Base-by-base conservation (phyloP, 495 filamentous ascomycete genomes). In the Barbatosphaeria neglecta region DNA sequence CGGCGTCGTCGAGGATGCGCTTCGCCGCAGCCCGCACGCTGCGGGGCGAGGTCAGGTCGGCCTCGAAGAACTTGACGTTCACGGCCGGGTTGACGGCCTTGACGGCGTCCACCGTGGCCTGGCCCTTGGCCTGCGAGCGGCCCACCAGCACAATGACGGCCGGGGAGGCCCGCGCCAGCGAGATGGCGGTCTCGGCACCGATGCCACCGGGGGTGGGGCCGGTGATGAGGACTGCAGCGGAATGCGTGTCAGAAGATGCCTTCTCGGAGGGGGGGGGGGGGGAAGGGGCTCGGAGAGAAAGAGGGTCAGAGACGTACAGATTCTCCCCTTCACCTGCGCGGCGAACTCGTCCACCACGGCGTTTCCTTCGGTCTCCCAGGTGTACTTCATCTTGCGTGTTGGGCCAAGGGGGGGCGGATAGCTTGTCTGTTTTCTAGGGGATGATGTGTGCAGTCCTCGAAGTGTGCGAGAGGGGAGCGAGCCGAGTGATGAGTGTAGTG, bases 21-120 rank as follows among this genome's bases (percentile, higher is more conserved):
- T 62, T 57, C 18, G 71, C 73, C 3, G 78, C 78, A 20, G 63
- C 59, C n/a, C 73, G 63, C 9, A 80, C 73, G 37, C 65, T 74
- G 25, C 54, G 47, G 28, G 62, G 56, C 6, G 70, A 74, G 46
- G 59, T 48, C 31, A 80, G 59, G 39, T 78, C 68, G 27, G 73
- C 48, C 15, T 61, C 57, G 41, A 80, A 43, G 59, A 73, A 74
- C 44, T 61, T 60, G 42, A 56, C 48, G 19, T 62, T 58, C 31
- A 70, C 58, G 20, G 57, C n/a, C 2, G 60, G 37, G 47, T 72
- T 59, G 45, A 70, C 53, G 48, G 37, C 47, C 39, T 47, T 59
- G 54, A 71, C 60, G 50, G 65, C 53, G 44, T 67, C 58, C 48
- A 69, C 65, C 31, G 67, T 61, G 1, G 61, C 58, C 47, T 69